Percentiles rank a stretch among this genome's conserved stretches.
These are phyloP conservation scores for Tricholoma sp. DNA, from an alignment of 768 basidiomycete species.

Conservation along the genomic window DNA sequence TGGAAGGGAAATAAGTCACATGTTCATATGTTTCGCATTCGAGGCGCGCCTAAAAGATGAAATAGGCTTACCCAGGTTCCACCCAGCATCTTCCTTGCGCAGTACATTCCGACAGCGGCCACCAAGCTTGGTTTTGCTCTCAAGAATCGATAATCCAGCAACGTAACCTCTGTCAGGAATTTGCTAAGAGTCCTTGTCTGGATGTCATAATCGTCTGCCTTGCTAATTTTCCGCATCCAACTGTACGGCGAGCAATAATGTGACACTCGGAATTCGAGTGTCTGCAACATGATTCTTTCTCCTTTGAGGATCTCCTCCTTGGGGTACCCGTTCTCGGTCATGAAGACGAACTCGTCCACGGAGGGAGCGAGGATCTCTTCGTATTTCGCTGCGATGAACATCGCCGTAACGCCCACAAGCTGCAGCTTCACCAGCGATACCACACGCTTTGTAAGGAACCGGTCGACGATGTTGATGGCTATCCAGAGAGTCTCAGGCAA, in stretches of 20 bases:
- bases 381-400: constrained; percentile 99
- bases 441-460: constrained; percentile 83
- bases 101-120: constrained; percentile 97
- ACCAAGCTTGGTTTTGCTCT: constrained; percentile 89
- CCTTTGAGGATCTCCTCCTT: constrained; percentile 98
- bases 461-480: constrained; percentile 93
- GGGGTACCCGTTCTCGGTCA: constrained; percentile 93
- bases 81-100: constrained; percentile 87
- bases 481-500: constrained; percentile 99
- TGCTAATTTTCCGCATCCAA: constrained; percentile 98
- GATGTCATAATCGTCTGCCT: constrained; percentile 97
- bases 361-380: constrained; percentile 97
- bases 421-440: constrained; percentile 89
- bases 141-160: constrained; percentile 90
- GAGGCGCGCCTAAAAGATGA: constrained; percentile 10
- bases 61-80: constrained; percentile 86
- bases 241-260: constrained; percentile 99
- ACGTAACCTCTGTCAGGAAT: constrained; percentile 93
- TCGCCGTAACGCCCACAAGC: constrained; percentile 96
- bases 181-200: constrained; percentile 97
- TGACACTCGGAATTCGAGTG: constrained; percentile 91
- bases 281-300: constrained; percentile 93
- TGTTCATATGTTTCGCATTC: constrained; percentile 15
- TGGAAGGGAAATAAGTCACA: constrained; percentile 33
- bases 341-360: constrained; percentile 97